Evolutionary conservation across 805 yeast genomes (phyloP), one percentile per base, ranked within the genome.

Genomic region (Candida tammaniensis): DNA sequence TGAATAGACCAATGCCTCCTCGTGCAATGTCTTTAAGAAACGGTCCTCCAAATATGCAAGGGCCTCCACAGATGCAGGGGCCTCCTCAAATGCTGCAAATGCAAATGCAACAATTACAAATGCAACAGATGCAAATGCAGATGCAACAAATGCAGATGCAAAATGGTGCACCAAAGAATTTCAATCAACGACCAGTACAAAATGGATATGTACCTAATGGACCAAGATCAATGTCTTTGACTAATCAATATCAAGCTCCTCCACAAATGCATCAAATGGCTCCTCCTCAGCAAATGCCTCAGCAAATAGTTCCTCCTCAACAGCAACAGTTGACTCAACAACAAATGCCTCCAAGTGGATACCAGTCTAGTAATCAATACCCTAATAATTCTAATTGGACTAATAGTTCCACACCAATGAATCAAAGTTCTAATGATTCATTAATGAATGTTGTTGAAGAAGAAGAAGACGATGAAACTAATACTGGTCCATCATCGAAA

Each of bases 371-470:
- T n/a, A n/a, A n/a, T n/a, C n/a, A n/a, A n/a, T n/a, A n/a, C n/a
- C n/a, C n/a, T n/a, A n/a, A n/a, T n/a, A n/a, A n/a, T n/a, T n/a
- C n/a, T n/a, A n/a, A n/a, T n/a, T 14, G 31, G 3, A 19, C 33
- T 20, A 18, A 43, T 34, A 30, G 17, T 23, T 18, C 35, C 9
- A 30, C 35, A 5, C 39, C 39, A 22, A 21, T 30, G 17, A 36
- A 35, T 14, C 41, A 38, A 23, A 38, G 37, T 27, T 55, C 64
- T 5, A 57, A 45, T 36, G 68, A 61, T 35, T 59, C 64, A 5
- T 42, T 59, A 15, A 55, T 52, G 55, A 54, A 59, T 38, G 64
- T 59, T 2, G 52, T 51, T 2, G 65, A 59, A 36, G 68, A 61
- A 45, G 60, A 51, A n/a, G 66, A 59, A 24, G 64, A 59, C 27